phyloP scores from a whole-genome alignment of 345 rosid species.

The Cardamine chenopodiifolia region DNA sequence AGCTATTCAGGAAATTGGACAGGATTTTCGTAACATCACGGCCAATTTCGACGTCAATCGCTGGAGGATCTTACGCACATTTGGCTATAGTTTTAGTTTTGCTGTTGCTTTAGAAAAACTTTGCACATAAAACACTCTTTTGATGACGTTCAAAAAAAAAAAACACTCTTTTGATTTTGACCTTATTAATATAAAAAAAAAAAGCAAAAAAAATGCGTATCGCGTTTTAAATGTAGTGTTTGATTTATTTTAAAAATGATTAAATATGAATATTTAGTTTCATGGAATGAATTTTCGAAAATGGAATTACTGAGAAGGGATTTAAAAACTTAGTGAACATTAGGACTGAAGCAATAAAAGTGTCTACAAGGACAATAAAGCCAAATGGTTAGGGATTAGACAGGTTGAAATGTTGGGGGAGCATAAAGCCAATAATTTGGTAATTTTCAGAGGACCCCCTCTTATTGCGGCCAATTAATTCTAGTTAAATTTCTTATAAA shows the following conservation, averaged over 20 bases:
- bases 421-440: constrained; percentile 51
- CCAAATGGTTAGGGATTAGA: constrained; percentile 52
- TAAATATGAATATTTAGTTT: background rate
- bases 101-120: background rate
- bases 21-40: background rate
- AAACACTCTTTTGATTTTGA: background rate
- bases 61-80: background rate
- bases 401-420: constrained; percentile 47
- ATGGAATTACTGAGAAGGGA: constrained; percentile 6
- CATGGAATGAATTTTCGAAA: constrained; percentile 3
- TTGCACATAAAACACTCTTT: background rate
- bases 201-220: background rate
- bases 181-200: background rate
- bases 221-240: background rate
- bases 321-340: constrained; percentile 39
- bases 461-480: constrained; percentile 42
- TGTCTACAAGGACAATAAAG: constrained; percentile 39
- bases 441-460: constrained; percentile 46
- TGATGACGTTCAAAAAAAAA: background rate
- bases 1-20: background rate
- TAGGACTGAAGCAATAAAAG: constrained; percentile 46
- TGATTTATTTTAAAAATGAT: background rate
- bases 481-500: constrained; percentile 11
- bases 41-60: background rate
- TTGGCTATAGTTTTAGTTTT: background rate